Evolutionary conservation across 352 stramenopile species (phyloP).

Genomic region (Aphanomyces euteiches): DNA sequence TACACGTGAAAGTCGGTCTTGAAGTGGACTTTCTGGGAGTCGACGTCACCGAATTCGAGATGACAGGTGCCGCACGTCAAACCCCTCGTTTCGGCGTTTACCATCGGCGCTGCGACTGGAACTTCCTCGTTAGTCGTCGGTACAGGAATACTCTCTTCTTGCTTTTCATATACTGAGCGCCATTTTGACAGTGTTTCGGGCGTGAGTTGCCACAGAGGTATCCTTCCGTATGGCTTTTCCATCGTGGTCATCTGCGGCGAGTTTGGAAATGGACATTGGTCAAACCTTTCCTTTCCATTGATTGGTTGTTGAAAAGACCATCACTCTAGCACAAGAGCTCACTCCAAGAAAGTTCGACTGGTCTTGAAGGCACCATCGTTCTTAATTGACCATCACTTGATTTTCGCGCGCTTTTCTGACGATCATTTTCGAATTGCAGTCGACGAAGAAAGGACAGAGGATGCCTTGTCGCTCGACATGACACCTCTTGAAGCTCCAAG

Average conservation of each 20-base stretch:
- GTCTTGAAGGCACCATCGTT: neutral
- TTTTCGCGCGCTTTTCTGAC: no score
- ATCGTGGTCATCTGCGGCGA: neutral
- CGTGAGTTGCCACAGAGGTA: conserved; percentile 25
- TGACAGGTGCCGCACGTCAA: conserved; percentile 69
- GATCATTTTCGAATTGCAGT: no score
- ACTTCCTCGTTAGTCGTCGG: neutral
- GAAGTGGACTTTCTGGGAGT: conserved; percentile 83
- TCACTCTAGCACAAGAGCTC: neutral
- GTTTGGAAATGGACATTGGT: neutral
- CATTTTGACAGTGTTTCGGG: conserved; percentile 3
- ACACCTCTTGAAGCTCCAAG: no score
- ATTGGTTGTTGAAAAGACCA: conserved; percentile 1
- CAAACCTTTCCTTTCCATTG: conserved; percentile 4
- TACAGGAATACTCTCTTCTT: neutral
- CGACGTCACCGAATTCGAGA: conserved; percentile 61
- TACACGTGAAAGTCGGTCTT: conserved; percentile 76
- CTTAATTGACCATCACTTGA: neutral
- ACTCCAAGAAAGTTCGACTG: conserved; percentile 17
- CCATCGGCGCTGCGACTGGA: neutral
- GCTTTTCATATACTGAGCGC: conserved; percentile 14
- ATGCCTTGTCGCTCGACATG: no score
- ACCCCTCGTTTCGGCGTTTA: conserved; percentile 29
- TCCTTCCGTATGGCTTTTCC: conserved; percentile 26
- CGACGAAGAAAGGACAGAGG: no score